phyloP scores from a whole-genome alignment of 2,329 filamentous ascomycete species.

The Aspergillus quadrilineatus region DNA sequence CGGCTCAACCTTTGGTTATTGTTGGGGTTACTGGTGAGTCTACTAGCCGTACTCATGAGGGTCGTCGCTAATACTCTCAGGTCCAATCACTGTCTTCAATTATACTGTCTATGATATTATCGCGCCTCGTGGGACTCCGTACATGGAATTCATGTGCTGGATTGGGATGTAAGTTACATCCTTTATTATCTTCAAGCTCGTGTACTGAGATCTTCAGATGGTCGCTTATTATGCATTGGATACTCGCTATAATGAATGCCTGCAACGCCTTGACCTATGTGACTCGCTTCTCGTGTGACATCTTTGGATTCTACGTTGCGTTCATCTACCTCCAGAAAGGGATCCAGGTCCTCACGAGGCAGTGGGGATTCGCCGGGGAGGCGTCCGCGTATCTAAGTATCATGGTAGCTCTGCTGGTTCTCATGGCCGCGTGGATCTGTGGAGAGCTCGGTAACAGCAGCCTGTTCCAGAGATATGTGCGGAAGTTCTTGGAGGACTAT shows the following conservation, averaged over 20 bases:
- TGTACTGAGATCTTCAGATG: conserved; percentile 54
- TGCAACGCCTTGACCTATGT: conserved; percentile 89
- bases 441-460: conserved; percentile 68
- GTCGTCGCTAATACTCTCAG: conserved; percentile 32
- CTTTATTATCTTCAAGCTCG: neutral
- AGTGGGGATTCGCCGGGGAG: conserved; percentile 62
- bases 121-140: conserved; percentile 71
- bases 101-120: conserved; percentile 94
- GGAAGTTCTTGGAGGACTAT: conserved; percentile 86
- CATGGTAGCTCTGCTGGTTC: conserved; percentile 72
- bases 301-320: conserved; percentile 90
- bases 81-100: conserved; percentile 91
- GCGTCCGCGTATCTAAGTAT: conserved; percentile 74
- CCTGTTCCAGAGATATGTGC: conserved; percentile 71
- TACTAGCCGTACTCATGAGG: too few relatives aligned
- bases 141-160: conserved; percentile 89
- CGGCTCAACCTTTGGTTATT: conserved; percentile 83
- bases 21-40: conserved; percentile 75
- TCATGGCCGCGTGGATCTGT: conserved; percentile 72
- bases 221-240: conserved; percentile 81
- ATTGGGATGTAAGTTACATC: conserved; percentile 66
- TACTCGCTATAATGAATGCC: conserved; percentile 78
- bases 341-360: conserved; percentile 76
- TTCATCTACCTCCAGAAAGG: conserved; percentile 91
- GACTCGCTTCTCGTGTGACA: conserved; percentile 87